Conservation (phyloP, 768 basidiomycete species). For the Lentinula aciculospora region DNA sequence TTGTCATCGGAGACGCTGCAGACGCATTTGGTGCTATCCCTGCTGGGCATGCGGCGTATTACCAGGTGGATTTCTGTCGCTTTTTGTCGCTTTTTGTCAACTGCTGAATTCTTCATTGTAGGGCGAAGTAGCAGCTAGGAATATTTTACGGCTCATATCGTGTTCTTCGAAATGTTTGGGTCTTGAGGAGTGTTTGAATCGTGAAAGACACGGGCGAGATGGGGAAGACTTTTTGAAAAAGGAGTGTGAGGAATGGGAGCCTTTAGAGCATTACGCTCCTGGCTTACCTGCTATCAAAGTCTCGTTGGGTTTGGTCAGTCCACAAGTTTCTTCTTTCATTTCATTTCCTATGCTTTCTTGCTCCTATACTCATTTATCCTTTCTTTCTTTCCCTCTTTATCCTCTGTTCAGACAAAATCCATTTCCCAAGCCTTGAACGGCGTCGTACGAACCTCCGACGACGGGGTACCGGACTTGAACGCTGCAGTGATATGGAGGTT, state of each 20-base stretch:
- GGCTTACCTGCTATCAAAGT: conserved; percentile 53
- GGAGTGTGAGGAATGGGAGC: conserved; percentile 13
- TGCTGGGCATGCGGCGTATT: conserved; percentile 53
- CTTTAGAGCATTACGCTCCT: conserved; percentile 42
- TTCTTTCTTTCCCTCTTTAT: no score
- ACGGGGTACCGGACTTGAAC: conserved; percentile 41
- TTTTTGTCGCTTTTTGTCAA: not conserved
- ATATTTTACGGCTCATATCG: conserved; percentile 42
- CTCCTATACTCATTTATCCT: not conserved
- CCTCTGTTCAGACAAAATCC: conserved; percentile 26
- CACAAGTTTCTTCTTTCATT: not conserved
- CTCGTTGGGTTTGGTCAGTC: conserved; percentile 50
- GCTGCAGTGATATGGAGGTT: conserved; percentile 41
- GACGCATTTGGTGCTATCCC: conserved; percentile 61
- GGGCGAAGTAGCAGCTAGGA: conserved; percentile 49
- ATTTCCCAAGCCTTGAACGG: conserved; percentile 44
- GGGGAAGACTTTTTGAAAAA: not conserved
- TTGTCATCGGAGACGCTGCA: conserved; percentile 58
- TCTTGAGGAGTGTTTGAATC: no score
- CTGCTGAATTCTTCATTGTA: conserved; percentile 6
- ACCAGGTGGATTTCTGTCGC: conserved; percentile 27
- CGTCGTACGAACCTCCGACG: conserved; percentile 36
- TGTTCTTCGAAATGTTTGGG: no score
- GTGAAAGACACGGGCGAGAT: no score
- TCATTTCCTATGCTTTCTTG: not conserved